Evolutionary conservation across 2,329 filamentous ascomycete genomes (phyloP), one percentile per base, ranked within the genome.

Genomic region (Alternaria conjuncta): DNA sequence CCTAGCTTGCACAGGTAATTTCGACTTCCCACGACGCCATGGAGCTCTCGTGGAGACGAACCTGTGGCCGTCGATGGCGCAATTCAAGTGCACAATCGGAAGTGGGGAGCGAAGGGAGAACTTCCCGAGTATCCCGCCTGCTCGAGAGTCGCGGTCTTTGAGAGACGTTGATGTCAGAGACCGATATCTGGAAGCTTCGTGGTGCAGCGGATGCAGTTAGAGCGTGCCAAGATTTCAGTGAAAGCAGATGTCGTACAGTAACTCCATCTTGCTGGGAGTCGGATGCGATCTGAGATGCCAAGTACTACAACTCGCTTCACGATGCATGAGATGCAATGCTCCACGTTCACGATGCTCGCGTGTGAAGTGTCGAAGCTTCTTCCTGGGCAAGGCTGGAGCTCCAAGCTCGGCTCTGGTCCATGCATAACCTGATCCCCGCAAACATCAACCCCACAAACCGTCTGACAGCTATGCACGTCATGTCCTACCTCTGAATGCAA

Each of bases 401-500:
- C 53, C 18, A 45, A 45, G 41, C 30, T 21, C 44, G 21, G 50
- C 43, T 28, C 28, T 47, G 66, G 66, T 46, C 66, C 43, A 60
- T 57, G 66, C 66, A 58, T 50, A 62, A 50, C 59, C 62, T 47
- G 57, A 57, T 63, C 65, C 60, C 67, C 67, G 61, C 67, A 68
- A 64, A 54, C 55, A 41, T 62, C 60, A 59, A 61, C 64, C 63
- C 67, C 65, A 64, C 65, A 65, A 55, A 57, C 53, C 47, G 50
- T 30, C 47, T 61, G 32, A 60, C 44, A 65, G 36, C 65, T 51
- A 54, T 50, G 36, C 58, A 61, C 64, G 62, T 67, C 65, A 65
- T 63, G 46, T 25, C 46, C 55, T 55, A 54, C 46, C 30, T 26
- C n/a, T 23, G 25, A 23, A 46, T 15, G 30, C 46, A 43, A 46